Conservation (phyloP, 2,329 filamentous ascomycete genomes). For the Trichoderma lentiforme region DNA sequence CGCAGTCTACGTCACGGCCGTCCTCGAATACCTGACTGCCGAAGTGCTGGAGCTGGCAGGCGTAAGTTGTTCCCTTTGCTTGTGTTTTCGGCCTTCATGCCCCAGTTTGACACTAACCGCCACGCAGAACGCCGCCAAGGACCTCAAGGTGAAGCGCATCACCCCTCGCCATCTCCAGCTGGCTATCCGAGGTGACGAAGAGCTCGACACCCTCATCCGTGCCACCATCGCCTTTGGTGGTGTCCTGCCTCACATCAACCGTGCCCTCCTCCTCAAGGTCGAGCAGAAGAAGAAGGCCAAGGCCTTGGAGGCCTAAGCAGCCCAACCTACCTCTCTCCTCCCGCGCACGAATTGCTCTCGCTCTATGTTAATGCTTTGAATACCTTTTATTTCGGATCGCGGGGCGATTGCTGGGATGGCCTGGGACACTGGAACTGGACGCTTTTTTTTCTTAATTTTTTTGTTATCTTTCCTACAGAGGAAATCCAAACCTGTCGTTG, state of each 20-base stretch:
- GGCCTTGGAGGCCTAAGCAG: conserved; percentile 42
- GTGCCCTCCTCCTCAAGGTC: conserved; percentile 89
- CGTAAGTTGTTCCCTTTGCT: conserved; percentile 47
- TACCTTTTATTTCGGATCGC: conserved; percentile 15
- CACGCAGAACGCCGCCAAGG: conserved; percentile 86
- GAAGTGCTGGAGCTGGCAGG: conserved; percentile 97
- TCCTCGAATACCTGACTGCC: conserved; percentile 95
- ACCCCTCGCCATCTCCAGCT: conserved; percentile 96
- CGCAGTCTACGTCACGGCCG: conserved; percentile 95
- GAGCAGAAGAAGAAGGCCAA: conserved; percentile 93
- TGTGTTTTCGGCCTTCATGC: neutral
- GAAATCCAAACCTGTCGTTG: conserved; percentile 2
- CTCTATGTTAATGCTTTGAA: conserved; percentile 16
- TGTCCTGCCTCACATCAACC: conserved; percentile 98
- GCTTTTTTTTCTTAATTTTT: neutral
- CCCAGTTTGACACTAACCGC: conserved; percentile 22
- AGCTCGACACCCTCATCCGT: conserved; percentile 94
- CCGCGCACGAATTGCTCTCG: conserved; percentile 7
- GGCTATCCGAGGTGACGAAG: conserved; percentile 96
- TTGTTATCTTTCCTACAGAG: conserved; percentile 4
- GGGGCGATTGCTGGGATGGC: conserved; percentile 12
- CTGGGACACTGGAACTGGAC: conserved; percentile 10
- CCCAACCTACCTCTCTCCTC: neutral
- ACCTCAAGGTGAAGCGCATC: conserved; percentile 99
- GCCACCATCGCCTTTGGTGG: conserved; percentile 98